Base-by-base conservation (phyloP, 306 rosid species). In the Sphenostylis stenocarpa region DNA sequence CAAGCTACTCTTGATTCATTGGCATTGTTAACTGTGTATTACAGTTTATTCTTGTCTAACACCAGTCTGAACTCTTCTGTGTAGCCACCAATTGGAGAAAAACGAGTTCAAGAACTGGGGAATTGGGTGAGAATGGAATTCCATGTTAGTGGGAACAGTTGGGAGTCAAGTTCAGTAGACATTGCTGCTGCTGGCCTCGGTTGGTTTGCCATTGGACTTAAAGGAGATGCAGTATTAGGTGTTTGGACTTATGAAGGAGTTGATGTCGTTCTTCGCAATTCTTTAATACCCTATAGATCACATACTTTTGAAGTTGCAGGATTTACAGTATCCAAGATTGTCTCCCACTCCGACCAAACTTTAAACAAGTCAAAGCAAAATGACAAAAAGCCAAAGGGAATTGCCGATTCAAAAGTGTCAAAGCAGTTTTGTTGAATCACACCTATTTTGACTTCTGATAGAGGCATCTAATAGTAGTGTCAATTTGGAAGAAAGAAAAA, bases 91-190 rank as follows among this genome's bases (percentile, higher is more conserved):
- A 88, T 88, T n/a, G 92, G 97, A 47, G 85, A 69, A 77, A 73
- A 81, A 48, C 60, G 97, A 79, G 90, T 90, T 4, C 82, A 87
- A 80, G 97, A 92, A 86, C 90, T 95, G 15, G 97, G 97, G 76
- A 80, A 83, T 62, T 95, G 97, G 97, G 85, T 84, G 76, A 81
- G 88, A 83, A 90, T 78, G 78, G 91, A 90, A 80, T 85, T 86
- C 33, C 83, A 52, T 41, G 86, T 92, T 33, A 45, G 79, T 74
- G 97, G 98, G 52, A 88, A 81, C 73, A 89, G 88, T 75, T 94
- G 97, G 98, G 96, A 92, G 75, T 90, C 97, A 47, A 95, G 93
- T 75, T 92, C 91, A n/a, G 86, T 89, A 33, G 98, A 92, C 76
- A 79, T 88, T 77, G 94, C 97, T 41, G 93, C 85, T 44, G 85